phyloP scores from a whole-genome alignment of 176 grass and related monocot genomes.

The Poa pratensis region DNA sequence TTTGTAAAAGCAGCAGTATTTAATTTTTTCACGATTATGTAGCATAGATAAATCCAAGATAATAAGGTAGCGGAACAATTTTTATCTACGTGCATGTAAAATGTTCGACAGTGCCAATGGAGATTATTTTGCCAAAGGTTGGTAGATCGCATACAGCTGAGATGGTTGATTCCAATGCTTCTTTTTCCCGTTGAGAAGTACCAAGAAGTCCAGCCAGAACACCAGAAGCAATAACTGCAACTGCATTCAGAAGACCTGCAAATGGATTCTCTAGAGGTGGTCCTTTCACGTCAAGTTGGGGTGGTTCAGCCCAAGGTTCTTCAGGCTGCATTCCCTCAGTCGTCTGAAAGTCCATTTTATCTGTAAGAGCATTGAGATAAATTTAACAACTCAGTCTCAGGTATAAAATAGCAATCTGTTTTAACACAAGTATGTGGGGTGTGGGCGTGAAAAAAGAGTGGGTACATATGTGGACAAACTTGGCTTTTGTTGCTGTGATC shows the following conservation, averaged over 20 bases:
- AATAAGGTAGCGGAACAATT: not conserved
- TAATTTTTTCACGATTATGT: not conserved
- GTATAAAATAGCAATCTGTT: not conserved
- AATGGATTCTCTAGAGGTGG: slow-evolving; percentile 55
- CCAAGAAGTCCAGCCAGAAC: slow-evolving; percentile 83
- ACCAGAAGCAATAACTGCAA: slow-evolving; percentile 80
- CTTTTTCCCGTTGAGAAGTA: slow-evolving; percentile 76
- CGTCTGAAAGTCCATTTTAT: slow-evolving; percentile 36
- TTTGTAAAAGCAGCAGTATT: not conserved
- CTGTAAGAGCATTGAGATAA: slow-evolving; percentile 23
- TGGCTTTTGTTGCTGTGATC: slow-evolving; percentile 1
- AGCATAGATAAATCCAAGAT: slow-evolving; percentile 7
- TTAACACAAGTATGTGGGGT: not conserved
- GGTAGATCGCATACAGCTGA: slow-evolving; percentile 70
- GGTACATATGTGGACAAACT: not conserved
- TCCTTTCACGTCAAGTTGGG: slow-evolving; percentile 46
- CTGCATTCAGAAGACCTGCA: slow-evolving; percentile 63
- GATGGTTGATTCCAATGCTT: slow-evolving; percentile 61
- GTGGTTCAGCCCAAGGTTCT: slow-evolving; percentile 35
- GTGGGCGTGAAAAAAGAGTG: not conserved
- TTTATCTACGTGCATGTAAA: slow-evolving; percentile 4
- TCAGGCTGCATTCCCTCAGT: slow-evolving; percentile 31
- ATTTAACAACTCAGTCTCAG: slow-evolving; percentile 1
- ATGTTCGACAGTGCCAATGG: not conserved
- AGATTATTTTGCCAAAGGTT: slow-evolving; percentile 26